These are phyloP conservation scores for Rhizopus delemar DNA, from an alignment of 371 early-diverging fungal genomes.

Conservation along the genomic window DNA sequence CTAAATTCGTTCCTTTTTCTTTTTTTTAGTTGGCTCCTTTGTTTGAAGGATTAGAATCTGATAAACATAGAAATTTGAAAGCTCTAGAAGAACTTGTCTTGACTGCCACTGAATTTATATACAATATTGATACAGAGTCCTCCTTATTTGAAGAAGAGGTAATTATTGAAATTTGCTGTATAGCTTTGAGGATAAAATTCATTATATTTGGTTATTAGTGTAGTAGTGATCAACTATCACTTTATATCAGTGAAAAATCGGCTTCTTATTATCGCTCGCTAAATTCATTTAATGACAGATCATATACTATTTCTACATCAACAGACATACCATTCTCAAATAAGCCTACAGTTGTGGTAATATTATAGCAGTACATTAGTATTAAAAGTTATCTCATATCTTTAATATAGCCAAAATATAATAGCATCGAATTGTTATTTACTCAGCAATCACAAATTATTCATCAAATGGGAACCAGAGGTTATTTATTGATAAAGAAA, in stretches of 20 bases:
- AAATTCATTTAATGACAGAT: conserved; percentile 14
- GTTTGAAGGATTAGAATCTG: conserved; percentile 18
- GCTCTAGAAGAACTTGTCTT: conserved; percentile 20
- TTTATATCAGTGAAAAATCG: conserved; percentile 33
- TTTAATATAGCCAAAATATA: conserved; percentile 24
- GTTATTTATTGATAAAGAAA: conserved; percentile 27
- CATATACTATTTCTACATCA: conserved; percentile 20
- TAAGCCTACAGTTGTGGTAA: conserved; percentile 29
- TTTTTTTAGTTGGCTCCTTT: conserved; percentile 14
- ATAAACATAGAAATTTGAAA: conserved; percentile 23
- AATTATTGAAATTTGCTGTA: neutral
- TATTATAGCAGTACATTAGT: neutral
- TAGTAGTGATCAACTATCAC: conserved; percentile 28
- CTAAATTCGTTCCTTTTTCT: neutral
- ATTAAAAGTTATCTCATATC: neutral
- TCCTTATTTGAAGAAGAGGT: conserved; percentile 14
- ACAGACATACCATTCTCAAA: conserved; percentile 30
- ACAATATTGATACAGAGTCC: conserved; percentile 14
- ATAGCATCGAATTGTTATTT: conserved; percentile 28
- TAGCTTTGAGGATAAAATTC: no score
- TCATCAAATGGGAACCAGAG: conserved; percentile 18
- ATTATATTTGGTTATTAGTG: conserved; percentile 6
- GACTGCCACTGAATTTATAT: conserved; percentile 18
- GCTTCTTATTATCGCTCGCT: conserved; percentile 27
- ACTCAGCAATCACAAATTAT: conserved; percentile 11